Evolutionary conservation across 495 filamentous ascomycete genomes (phyloP).

Genomic region (Astrothelium subdiscretum): DNA sequence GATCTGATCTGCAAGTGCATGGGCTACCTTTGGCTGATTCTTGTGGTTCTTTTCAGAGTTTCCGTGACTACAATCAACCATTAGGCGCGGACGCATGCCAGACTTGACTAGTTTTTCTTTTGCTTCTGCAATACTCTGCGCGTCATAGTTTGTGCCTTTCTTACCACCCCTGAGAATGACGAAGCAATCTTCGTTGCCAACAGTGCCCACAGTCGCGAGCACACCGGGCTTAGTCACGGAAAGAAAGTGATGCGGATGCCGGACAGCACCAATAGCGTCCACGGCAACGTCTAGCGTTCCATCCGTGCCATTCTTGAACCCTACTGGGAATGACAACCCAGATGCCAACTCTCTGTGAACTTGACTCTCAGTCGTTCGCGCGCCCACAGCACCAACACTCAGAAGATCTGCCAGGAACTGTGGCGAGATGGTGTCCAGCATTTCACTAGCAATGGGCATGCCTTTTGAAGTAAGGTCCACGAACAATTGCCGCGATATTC

Average conservation of each 20-base stretch:
- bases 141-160: slow-evolving; percentile 88
- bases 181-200: slow-evolving; percentile 96
- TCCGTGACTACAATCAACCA: slow-evolving; percentile 97
- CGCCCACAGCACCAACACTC: slow-evolving; percentile 85
- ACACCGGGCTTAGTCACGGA: slow-evolving; percentile 96
- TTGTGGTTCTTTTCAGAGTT: slow-evolving; percentile 94
- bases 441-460: slow-evolving; percentile 97
- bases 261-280: slow-evolving; percentile 91
- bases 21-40: slow-evolving; percentile 94
- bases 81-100: slow-evolving; percentile 61
- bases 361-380: slow-evolving; percentile 90
- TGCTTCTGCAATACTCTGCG: slow-evolving; percentile 64
- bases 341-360: slow-evolving; percentile 91
- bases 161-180: slow-evolving; percentile 93
- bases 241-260: slow-evolving; percentile 92
- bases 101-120: slow-evolving; percentile 57
- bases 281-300: slow-evolving; percentile 82
- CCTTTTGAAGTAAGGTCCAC: slow-evolving; percentile 87
- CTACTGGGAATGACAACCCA: slow-evolving; percentile 90
- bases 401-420: slow-evolving; percentile 95
- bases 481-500: slow-evolving; percentile 79
- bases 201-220: slow-evolving; percentile 89
- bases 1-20: slow-evolving; percentile 71
- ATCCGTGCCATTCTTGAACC: slow-evolving; percentile 99
- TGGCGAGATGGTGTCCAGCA: slow-evolving; percentile 97